Percentiles rank a stretch among this genome's conserved stretches.
Conservation (phyloP, 2,329 filamentous ascomycete genomes). For the Proliferodiscus dingleyae region DNA sequence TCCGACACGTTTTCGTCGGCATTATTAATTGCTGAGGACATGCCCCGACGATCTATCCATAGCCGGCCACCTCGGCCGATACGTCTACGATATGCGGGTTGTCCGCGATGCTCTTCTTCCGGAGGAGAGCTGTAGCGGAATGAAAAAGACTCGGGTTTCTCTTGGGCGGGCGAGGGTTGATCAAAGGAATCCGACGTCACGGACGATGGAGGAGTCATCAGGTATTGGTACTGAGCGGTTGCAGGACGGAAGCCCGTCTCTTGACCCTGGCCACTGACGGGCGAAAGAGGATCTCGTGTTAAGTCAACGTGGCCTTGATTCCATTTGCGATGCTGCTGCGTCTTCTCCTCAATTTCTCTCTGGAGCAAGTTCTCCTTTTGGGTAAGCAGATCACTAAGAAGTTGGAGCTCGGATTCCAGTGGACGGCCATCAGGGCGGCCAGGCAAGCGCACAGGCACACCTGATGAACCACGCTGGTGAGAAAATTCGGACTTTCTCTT, state of each 20-base stretch:
- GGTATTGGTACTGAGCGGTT: conserved; percentile 63
- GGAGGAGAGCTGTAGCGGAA: conserved; percentile 26
- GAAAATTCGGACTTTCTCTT: conserved; percentile 63
- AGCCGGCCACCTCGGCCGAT: conserved; percentile 79
- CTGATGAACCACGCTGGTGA: conserved; percentile 51
- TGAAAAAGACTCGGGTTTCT: conserved; percentile 22
- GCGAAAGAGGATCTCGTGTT: conserved; percentile 79
- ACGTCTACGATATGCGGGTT: conserved; percentile 73
- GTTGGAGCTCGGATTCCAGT: conserved; percentile 72
- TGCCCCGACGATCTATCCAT: conserved; percentile 79
- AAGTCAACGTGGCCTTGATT: conserved; percentile 86
- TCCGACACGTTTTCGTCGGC: conserved; percentile 49
- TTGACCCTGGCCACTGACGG: conserved; percentile 60
- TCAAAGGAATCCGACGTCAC: conserved; percentile 33
- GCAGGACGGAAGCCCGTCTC: conserved; percentile 65
- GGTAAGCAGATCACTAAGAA: conserved; percentile 69
- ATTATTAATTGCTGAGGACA: conserved; percentile 48
- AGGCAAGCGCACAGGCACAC: conserved; percentile 63
- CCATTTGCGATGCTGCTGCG: conserved; percentile 85
- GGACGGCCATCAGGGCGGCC: conserved; percentile 64
- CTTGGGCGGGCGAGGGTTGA: conserved; percentile 27
- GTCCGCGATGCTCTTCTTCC: conserved; percentile 26
- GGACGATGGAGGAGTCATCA: conserved; percentile 58
- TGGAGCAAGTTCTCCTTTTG: conserved; percentile 80
- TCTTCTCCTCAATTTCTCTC: conserved; percentile 78